phyloP scores from a whole-genome alignment of 257 asterid species.

The Eucommia ulmoides region DNA sequence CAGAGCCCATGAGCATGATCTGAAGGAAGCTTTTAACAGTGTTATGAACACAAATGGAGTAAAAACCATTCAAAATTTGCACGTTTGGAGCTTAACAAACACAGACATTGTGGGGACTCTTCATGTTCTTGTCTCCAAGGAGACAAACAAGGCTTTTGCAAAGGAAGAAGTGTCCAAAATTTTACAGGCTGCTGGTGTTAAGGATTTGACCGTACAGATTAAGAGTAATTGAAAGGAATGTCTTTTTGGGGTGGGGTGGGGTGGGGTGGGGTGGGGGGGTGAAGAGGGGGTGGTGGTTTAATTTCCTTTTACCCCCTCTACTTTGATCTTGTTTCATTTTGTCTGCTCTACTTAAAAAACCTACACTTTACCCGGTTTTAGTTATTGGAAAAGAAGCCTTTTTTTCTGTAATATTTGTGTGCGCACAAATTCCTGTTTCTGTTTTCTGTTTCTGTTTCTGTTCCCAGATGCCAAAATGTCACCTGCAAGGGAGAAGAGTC shows the following conservation, averaged over 20 bases:
- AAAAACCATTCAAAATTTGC: slow-evolving; percentile 55
- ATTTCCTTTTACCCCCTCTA: too few relatives aligned
- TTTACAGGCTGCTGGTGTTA: slow-evolving; percentile 56
- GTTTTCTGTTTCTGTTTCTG: too few relatives aligned
- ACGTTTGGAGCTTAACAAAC: slow-evolving; percentile 83
- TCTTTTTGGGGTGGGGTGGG: not conserved
- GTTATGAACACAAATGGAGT: slow-evolving; percentile 58
- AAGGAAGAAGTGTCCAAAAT: slow-evolving; percentile 35
- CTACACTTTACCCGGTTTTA: too few relatives aligned
- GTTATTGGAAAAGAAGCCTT: too few relatives aligned
- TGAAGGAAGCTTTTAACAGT: slow-evolving; percentile 40
- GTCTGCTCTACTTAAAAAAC: too few relatives aligned
- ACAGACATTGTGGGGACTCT: slow-evolving; percentile 73
- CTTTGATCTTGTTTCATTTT: too few relatives aligned
- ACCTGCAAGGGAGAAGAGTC: too few relatives aligned
- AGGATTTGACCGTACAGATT: slow-evolving; percentile 73
- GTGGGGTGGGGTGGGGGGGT: not conserved
- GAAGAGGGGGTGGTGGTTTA: too few relatives aligned
- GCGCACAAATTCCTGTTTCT: too few relatives aligned
- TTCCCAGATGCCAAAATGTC: too few relatives aligned
- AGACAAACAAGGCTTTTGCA: slow-evolving; percentile 32
- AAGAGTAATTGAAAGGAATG: slow-evolving; percentile 30
- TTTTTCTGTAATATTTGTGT: too few relatives aligned
- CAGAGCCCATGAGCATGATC: slow-evolving; percentile 52
- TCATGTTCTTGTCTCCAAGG: slow-evolving; percentile 65